Conservation (phyloP, 2,329 filamentous ascomycete genomes). For the Talaromyces sp. region DNA sequence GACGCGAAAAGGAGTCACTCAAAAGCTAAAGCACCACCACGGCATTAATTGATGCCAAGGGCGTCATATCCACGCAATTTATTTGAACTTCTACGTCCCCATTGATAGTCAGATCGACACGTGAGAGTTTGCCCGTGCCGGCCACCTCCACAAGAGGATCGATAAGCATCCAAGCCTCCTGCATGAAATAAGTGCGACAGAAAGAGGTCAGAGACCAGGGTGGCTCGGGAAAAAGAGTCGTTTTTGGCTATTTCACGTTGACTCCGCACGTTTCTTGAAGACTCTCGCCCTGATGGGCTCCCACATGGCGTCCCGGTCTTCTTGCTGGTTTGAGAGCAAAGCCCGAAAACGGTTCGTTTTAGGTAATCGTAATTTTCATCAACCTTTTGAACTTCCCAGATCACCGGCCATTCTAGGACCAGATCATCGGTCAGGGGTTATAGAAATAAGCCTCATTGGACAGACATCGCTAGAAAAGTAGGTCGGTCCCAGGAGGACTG, state of each 20-base stretch:
- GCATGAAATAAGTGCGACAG: not conserved
- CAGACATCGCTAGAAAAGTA: not conserved
- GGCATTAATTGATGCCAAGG: not conserved
- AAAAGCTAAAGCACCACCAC: too few relatives aligned
- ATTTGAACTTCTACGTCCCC: not conserved
- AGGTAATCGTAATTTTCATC: not conserved
- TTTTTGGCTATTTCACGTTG: not conserved
- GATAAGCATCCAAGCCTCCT: not conserved
- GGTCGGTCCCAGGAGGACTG: not conserved
- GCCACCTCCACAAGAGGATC: slow-evolving; percentile 1
- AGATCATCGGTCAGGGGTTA: not conserved
- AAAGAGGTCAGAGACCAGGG: not conserved
- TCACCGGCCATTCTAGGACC: not conserved
- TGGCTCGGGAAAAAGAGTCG: slow-evolving; percentile 2
- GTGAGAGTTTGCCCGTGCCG: not conserved
- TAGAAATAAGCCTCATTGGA: not conserved
- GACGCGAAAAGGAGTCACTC: too few relatives aligned
- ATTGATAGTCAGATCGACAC: not conserved
- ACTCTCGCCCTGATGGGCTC: not conserved
- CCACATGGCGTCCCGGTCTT: not conserved
- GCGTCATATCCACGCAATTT: not conserved
- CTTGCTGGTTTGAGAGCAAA: not conserved
- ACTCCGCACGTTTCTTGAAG: not conserved
- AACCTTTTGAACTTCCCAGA: not conserved
- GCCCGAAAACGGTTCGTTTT: not conserved